phyloP scores from a whole-genome alignment of 768 basidiomycete genomes.

The Neoboletus subvelutipes region DNA sequence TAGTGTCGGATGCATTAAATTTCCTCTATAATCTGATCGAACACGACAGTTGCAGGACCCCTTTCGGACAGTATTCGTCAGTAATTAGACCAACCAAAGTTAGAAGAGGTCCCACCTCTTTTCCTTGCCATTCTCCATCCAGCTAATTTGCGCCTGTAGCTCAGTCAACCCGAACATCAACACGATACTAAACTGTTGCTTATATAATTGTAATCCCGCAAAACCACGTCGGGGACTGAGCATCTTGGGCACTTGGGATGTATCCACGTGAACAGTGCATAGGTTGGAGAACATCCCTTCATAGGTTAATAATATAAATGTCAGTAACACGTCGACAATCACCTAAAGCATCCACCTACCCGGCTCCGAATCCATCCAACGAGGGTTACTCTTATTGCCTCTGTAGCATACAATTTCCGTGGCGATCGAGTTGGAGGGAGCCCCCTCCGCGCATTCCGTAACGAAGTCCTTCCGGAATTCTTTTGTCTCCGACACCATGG shows the following conservation, averaged over 20 bases:
- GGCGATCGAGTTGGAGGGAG: slow-evolving; percentile 26
- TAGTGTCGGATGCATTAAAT: not conserved
- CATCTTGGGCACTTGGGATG: slow-evolving; percentile 27
- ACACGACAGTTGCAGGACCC: slow-evolving; percentile 31
- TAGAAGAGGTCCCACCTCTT: slow-evolving; percentile 13
- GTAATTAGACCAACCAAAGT: not conserved
- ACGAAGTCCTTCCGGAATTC: slow-evolving; percentile 34
- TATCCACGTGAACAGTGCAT: slow-evolving; percentile 25
- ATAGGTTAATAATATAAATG: not conserved
- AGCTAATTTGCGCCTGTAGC: slow-evolving; percentile 45
- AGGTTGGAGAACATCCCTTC: slow-evolving; percentile 29
- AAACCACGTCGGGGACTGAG: slow-evolving; percentile 31
- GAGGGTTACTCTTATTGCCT: slow-evolving; percentile 22
- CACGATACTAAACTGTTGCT: slow-evolving; percentile 38
- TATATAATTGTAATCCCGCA: slow-evolving; percentile 29
- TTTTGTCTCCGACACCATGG: slow-evolving; percentile 26
- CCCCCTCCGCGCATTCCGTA: slow-evolving; percentile 29
- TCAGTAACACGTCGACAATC: not conserved
- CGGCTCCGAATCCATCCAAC: slow-evolving; percentile 32
- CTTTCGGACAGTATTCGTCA: slow-evolving; percentile 12
- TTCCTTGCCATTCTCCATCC: slow-evolving; percentile 38
- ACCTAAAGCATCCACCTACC: slow-evolving; percentile 9
- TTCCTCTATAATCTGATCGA: slow-evolving; percentile 33
- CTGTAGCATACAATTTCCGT: slow-evolving; percentile 33
- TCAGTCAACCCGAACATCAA: slow-evolving; percentile 46